Evolutionary conservation across 805 yeast genomes (phyloP).

Genomic region (Starmerella bombicola): DNA sequence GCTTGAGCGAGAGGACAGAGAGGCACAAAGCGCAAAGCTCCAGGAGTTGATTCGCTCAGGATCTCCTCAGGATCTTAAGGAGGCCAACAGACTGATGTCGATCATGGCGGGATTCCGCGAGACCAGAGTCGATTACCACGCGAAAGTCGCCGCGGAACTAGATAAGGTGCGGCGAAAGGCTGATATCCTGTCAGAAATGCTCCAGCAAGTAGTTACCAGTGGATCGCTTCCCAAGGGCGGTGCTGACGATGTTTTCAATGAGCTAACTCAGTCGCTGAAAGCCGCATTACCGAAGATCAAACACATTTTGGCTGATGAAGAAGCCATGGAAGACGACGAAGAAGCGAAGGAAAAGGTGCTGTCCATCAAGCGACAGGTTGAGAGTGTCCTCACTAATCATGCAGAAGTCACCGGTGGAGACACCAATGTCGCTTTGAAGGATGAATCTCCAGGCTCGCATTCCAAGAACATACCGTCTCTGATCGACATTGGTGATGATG

Average conservation of each 20-base stretch:
- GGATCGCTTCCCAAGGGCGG: constrained; percentile 28
- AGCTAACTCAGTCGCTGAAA: constrained; percentile 65
- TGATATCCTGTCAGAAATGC: constrained; percentile 79
- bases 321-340: constrained; percentile 45
- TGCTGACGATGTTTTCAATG: constrained; percentile 60
- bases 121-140: constrained; percentile 56
- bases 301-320: constrained; percentile 71
- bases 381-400: constrained; percentile 55
- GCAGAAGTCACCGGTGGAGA: constrained; percentile 53
- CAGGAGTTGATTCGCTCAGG: constrained; percentile 94
- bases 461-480: constrained; percentile 36
- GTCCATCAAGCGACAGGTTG: constrained; percentile 61
- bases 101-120: constrained; percentile 97
- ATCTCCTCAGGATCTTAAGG: constrained; percentile 85
- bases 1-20: constrained; percentile 78
- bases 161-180: constrained; percentile 75
- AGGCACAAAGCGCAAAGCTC: constrained; percentile 86
- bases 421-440: constrained; percentile 40
- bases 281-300: constrained; percentile 78
- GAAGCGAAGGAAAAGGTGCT: constrained; percentile 52
- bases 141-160: constrained; percentile 70
- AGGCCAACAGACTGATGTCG: constrained; percentile 94
- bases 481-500: constrained; percentile 65
- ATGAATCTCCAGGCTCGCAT: constrained; percentile 22
- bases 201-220: constrained; percentile 32